Conservation (phyloP, 371 early-diverging fungal genomes). For the Mortierella polycephala region DNA sequence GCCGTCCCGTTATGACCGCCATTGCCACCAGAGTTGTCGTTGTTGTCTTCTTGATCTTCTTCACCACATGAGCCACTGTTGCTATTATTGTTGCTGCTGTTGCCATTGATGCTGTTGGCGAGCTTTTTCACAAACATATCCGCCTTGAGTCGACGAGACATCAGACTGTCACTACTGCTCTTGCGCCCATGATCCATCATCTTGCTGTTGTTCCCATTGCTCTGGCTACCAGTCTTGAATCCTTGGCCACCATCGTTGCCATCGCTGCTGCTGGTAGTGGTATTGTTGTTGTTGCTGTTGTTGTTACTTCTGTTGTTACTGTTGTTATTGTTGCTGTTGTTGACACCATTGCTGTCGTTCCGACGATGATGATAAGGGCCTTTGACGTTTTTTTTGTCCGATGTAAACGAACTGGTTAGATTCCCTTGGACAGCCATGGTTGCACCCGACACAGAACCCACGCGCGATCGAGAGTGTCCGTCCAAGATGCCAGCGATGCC, state of each 20-base stretch:
- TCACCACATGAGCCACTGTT: slow-evolving; percentile 7
- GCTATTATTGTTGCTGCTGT: background rate
- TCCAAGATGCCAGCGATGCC: slow-evolving; percentile 51
- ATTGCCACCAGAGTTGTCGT: background rate
- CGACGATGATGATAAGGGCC: slow-evolving; percentile 3
- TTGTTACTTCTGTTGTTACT: background rate
- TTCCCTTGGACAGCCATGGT: slow-evolving; percentile 36
- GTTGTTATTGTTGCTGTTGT: slow-evolving; percentile 5
- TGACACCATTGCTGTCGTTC: background rate
- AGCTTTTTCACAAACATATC: slow-evolving; percentile 38
- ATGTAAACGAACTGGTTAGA: slow-evolving; percentile 23
- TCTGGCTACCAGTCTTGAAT: background rate
- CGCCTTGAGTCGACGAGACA: slow-evolving; percentile 25
- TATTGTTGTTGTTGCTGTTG: background rate
- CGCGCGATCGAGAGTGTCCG: slow-evolving; percentile 10
- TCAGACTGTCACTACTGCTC: slow-evolving; percentile 30
- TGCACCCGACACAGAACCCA: slow-evolving; percentile 14
- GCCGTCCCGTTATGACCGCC: background rate
- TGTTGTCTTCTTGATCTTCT: background rate
- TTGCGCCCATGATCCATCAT: slow-evolving; percentile 26
- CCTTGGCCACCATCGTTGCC: background rate
- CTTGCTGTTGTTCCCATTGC: background rate
- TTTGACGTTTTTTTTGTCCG: slow-evolving; percentile 24
- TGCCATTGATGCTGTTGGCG: slow-evolving; percentile 6
- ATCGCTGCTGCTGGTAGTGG: slow-evolving; percentile 1